Percentiles rank a stretch among this genome's conserved stretches.
Conservation (phyloP, 1,284 basidiomycete genomes). For the Ceratobasidium sp. region DNA sequence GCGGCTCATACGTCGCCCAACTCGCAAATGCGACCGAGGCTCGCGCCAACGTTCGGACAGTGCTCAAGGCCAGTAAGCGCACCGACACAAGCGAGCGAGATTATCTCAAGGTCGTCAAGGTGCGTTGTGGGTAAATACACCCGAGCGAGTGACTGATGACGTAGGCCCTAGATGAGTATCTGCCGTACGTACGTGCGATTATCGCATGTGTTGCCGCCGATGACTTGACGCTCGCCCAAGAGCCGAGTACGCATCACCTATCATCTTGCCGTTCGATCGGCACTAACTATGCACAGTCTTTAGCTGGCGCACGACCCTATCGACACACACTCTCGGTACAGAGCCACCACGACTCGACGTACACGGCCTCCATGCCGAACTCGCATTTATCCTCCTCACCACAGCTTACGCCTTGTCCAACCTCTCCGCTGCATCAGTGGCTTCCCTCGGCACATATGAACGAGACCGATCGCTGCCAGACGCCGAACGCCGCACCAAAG, state of each 20-base stretch:
- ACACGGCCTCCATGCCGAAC: slow-evolving; percentile 77
- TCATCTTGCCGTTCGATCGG: not conserved
- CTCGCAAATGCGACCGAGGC: slow-evolving; percentile 80
- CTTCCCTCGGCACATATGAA: slow-evolving; percentile 79
- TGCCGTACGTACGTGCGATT: slow-evolving; percentile 82
- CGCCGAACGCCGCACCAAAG: slow-evolving; percentile 76
- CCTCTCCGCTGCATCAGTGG: slow-evolving; percentile 74
- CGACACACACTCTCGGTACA: slow-evolving; percentile 68
- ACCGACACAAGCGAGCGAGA: slow-evolving; percentile 72
- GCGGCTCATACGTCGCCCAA: slow-evolving; percentile 63
- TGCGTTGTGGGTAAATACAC: slow-evolving; percentile 50
- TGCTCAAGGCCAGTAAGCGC: slow-evolving; percentile 79
- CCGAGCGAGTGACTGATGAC: slow-evolving; percentile 6
- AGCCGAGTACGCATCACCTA: slow-evolving; percentile 70
- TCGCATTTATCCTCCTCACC: slow-evolving; percentile 82
- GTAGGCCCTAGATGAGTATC: slow-evolving; percentile 90
- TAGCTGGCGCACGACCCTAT: slow-evolving; percentile 87
- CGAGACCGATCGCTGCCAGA: slow-evolving; percentile 72
- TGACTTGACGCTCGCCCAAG: slow-evolving; percentile 73
- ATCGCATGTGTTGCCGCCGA: slow-evolving; percentile 78
- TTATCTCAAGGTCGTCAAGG: slow-evolving; percentile 82
- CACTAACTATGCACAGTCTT: slow-evolving; percentile 63
- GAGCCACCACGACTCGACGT: slow-evolving; percentile 66
- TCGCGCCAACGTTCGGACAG: slow-evolving; percentile 76
- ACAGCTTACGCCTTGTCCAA: slow-evolving; percentile 87